Base-by-base conservation (phyloP, 305 asterid genomes). In the Fraxinus latifolia region DNA sequence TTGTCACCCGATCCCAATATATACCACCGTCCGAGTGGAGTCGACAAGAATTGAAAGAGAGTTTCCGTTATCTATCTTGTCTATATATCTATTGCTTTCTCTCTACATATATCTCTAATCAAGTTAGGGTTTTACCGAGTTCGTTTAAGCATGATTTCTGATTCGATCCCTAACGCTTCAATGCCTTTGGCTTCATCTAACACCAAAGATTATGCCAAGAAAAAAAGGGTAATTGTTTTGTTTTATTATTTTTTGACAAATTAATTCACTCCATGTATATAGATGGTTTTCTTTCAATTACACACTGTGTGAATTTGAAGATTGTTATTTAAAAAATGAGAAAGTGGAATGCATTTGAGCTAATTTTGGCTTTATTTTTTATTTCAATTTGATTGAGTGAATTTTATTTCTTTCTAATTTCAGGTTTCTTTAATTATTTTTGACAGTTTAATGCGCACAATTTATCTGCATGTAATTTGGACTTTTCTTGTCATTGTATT, bases 191-290 rank as follows among this genome's bases (percentile, higher is more conserved):
- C 83, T 15, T 80, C 89, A 47, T 74, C 89, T 27, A 90, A 86
- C 82, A 77, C 87, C 84, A 87, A 79, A 77, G 90, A 89, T 82
- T 87, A 84, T 55, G 74, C 86, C 82, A 89, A 90, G 92, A 90
- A 89, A 60, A 90, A 85, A 82, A 88, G 90, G 92, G 94, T 90
- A 82, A 74, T 29, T 74, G 8, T 36, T 77, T 74, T 2, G 3
- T 15, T 44, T 12, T 32, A 2, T 19, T n/a, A 2, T 25, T 83
- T 8, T 33, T 0, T 9, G 29, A 3, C 76, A 15, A 2, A 1
- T 27, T 47, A 3, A 8, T 29, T n/a, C 25, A 29, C 1, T n/a
- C 21, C 9, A 21, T 77, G 58, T 36, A 21, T 47, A 58, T 23
- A 37, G 14, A 72, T 3, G 81, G 77, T 78, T n/a, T 73, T 37